phyloP scores from a whole-genome alignment of 78 protist genomes.

The slime mould (Dictyostelium discoideum) region DNA sequence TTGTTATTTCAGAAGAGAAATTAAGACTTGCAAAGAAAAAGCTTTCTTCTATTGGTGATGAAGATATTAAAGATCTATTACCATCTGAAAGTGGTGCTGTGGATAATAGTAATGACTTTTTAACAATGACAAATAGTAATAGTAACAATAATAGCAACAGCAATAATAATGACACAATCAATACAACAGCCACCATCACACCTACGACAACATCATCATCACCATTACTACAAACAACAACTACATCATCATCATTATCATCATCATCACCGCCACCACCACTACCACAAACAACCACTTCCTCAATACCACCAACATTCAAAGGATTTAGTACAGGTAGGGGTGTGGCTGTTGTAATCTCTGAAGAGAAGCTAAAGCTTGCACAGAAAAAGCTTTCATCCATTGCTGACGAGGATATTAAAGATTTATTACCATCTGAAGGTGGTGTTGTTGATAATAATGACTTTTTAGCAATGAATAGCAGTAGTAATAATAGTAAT shows the following conservation, averaged over 20 bases:
- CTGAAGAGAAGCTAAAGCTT: background rate
- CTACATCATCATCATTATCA: background rate
- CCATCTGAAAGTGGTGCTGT: background rate
- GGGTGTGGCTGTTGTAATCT: background rate
- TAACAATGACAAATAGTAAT: background rate
- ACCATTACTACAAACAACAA: too few species aligned
- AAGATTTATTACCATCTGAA: background rate
- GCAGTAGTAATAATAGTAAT: background rate
- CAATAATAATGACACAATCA: background rate
- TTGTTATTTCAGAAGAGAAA: background rate
- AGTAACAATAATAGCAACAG: too few species aligned
- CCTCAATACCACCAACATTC: background rate
- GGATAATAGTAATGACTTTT: background rate
- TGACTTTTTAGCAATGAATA: background rate
- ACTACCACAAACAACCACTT: background rate
- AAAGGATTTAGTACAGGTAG: background rate
- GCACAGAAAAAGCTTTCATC: background rate
- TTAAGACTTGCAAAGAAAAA: background rate
- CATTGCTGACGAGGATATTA: background rate
- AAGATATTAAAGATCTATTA: background rate
- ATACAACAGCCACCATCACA: background rate
- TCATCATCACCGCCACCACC: background rate
- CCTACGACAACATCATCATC: background rate
- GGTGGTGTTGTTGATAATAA: background rate
- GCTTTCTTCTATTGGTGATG: background rate